Evolutionary conservation across 805 yeast species (phyloP), one percentile per base, ranked within the genome.

Genomic region (Hanseniaspora clermontiae): DNA sequence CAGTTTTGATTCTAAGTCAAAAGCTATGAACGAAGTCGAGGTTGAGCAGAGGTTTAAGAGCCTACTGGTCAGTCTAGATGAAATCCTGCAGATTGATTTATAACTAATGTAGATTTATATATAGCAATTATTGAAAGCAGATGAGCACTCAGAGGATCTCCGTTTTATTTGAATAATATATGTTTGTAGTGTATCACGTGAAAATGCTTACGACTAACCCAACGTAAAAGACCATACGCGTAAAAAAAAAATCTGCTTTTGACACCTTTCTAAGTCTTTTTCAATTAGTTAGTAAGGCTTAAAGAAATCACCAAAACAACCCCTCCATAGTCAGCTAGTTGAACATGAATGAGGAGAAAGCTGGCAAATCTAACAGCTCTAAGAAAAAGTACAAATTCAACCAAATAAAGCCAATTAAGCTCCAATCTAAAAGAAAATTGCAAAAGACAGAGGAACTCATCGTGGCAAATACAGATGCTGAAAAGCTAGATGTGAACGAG

Each of bases 381-480:
- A 40, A 32, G 36, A 47, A 51, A n/a, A 51, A 36, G 29, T 51
- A 24, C 36, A 51, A 43, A 34, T 51, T 51, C 29, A 51, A 43
- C 24, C 38, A 34, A 12, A 43, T 43, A 8, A 36, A 43, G 14
- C 55, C 55, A 9, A 20, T 51, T 3, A 51, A 34, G 14, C 36
- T 51, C 7, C 46, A 43, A 19, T 20, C 55, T 14, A 51, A 42
- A 36, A 51, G 49, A 43, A 51, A 43, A 20, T 15, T 37, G 12
- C 42, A 49, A 27, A 38, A 49, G 15, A 24, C 31, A 4, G 45
- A 42, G 17, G 45, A 42, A 3, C 11, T 12, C n/a, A 24, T 27
- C 15, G 19, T n/a, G 11, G 17, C 34, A 14, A 27, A 9, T 2
- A 19, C 31, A 12, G 29, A 36, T 6, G 10, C 36, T 17, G 17